Conservation (phyloP, 805 yeast genomes). For the Ogataea zsoltii region DNA sequence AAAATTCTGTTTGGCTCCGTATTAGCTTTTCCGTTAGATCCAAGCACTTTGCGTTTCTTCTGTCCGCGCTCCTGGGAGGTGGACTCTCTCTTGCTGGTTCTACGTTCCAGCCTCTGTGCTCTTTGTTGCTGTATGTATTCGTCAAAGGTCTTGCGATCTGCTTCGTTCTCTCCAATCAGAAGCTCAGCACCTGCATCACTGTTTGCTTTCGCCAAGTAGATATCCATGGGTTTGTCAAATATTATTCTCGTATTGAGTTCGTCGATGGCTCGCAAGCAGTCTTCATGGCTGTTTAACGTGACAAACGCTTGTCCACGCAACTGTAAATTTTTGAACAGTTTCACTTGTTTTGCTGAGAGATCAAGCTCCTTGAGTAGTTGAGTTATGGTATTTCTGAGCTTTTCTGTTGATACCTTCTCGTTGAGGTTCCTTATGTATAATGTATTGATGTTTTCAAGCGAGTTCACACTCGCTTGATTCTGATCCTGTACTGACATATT, state of each 20-base stretch:
- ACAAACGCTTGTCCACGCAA: constrained; percentile 85
- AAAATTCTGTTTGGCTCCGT: constrained; percentile 66
- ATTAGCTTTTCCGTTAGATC: constrained; percentile 23
- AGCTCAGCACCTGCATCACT: constrained; percentile 40
- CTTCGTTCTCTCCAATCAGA: constrained; percentile 2
- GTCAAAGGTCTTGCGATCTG: constrained; percentile 15
- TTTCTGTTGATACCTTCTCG: constrained; percentile 60
- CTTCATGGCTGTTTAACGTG: constrained; percentile 45
- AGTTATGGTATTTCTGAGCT: constrained; percentile 45
- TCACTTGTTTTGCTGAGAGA: constrained; percentile 44
- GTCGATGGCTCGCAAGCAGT: constrained; percentile 49
- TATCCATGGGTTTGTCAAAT: constrained; percentile 49
- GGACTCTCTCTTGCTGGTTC: constrained; percentile 22
- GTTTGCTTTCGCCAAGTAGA: constrained; percentile 43
- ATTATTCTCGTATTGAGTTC: constrained; percentile 42
- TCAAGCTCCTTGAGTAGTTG: constrained; percentile 49
- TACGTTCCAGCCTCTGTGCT: constrained; percentile 24
- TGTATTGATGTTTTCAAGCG: constrained; percentile 20
- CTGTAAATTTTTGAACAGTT: constrained; percentile 59
- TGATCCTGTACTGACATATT: background rate
- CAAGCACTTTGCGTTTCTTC: constrained; percentile 17
- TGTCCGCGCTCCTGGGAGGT: constrained; percentile 18
- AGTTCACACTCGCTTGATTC: constrained; percentile 1
- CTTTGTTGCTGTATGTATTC: constrained; percentile 21
- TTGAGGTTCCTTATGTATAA: constrained; percentile 73